Evolutionary conservation across 495 filamentous ascomycete species (phyloP).

Genomic region (Pyrenula aspistea): DNA sequence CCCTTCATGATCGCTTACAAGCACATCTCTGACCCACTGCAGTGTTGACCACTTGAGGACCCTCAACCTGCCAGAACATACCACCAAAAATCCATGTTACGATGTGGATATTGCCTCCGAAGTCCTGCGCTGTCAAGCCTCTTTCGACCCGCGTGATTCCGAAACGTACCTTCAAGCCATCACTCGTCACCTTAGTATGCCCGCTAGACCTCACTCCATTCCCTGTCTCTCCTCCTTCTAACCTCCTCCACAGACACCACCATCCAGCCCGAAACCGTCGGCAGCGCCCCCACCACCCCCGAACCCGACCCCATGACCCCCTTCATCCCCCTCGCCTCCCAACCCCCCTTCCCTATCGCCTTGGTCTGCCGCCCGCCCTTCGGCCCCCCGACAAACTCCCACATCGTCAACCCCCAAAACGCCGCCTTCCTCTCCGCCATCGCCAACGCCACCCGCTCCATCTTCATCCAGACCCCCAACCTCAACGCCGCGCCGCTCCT

Average conservation of each 20-base stretch:
- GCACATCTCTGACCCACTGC: not conserved
- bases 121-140: constrained; percentile 44
- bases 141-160: constrained; percentile 29
- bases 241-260: constrained; percentile 32
- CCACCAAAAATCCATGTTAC: constrained; percentile 45
- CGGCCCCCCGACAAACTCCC: constrained; percentile 46
- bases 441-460: constrained; percentile 41
- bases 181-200: constrained; percentile 46
- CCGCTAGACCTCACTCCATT: not conserved
- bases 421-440: constrained; percentile 57
- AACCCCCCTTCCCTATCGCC: constrained; percentile 55
- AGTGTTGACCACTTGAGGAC: not conserved
- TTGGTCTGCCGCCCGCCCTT: constrained; percentile 56
- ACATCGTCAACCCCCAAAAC: constrained; percentile 56
- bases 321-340: constrained; percentile 40
- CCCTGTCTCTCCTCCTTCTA: not conserved
- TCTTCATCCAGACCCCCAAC: constrained; percentile 68
- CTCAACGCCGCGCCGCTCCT: constrained; percentile 60
- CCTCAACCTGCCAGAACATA: constrained; percentile 38
- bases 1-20: too few relatives aligned
- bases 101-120: constrained; percentile 47
- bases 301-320: constrained; percentile 47
- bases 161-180: constrained; percentile 44
- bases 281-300: constrained; percentile 38
- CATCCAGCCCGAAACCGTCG: constrained; percentile 34